Percentiles rank a stretch among this genome's conserved stretches.
phyloP scores from a whole-genome alignment of 306 rosid genomes.

The barrel medic (Medicago truncatula) region DNA sequence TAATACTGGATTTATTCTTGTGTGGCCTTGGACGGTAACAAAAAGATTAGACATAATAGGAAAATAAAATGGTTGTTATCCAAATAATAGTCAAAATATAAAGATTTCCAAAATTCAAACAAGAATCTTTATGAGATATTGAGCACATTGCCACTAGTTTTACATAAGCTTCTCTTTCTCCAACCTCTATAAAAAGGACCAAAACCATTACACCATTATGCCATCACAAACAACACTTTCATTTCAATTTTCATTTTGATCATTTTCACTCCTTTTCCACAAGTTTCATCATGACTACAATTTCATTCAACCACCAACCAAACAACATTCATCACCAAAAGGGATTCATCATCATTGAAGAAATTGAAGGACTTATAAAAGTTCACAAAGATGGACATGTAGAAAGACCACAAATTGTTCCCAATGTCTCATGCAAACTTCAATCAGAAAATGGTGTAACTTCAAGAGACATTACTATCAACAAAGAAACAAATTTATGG shows the following conservation, averaged over 20 bases:
- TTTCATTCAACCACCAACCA: constrained; percentile 51
- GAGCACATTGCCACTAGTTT: neutral
- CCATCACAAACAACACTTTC: constrained; percentile 39
- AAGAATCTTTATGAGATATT: constrained; percentile 41
- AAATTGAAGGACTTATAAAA: constrained; percentile 76
- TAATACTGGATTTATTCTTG: neutral
- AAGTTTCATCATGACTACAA: constrained; percentile 55
- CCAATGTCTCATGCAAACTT: constrained; percentile 54
- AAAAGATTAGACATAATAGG: neutral
- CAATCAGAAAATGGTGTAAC: constrained; percentile 52
- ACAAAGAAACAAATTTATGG: constrained; percentile 64
- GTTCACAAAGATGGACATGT: constrained; percentile 70
- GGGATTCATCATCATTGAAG: constrained; percentile 56
- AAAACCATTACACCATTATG: constrained; percentile 34
- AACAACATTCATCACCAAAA: constrained; percentile 49
- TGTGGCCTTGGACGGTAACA: neutral
- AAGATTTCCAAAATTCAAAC: constrained; percentile 19
- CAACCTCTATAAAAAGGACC: constrained; percentile 59
- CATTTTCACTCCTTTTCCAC: constrained; percentile 10
- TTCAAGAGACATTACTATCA: constrained; percentile 66
- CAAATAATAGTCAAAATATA: constrained; percentile 3
- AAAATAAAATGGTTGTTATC: neutral
- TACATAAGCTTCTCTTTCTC: constrained; percentile 28
- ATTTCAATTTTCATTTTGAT: neutral
- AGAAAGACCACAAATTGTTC: constrained; percentile 70